phyloP scores from a whole-genome alignment of 129 eudicot species.

The Silybum marianum region DNA sequence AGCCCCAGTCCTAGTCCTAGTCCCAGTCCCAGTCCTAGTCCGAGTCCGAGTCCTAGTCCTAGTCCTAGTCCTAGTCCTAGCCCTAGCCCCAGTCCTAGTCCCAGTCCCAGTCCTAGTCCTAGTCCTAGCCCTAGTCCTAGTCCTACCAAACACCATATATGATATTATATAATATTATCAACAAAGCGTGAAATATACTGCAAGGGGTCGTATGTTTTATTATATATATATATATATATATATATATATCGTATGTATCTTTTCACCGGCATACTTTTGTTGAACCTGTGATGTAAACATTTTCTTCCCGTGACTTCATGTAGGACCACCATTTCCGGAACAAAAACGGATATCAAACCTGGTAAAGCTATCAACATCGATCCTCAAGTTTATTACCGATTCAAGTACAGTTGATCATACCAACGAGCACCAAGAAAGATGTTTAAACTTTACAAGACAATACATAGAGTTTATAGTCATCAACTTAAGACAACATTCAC shows the following conservation, averaged over 20 bases:
- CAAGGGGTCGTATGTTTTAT: too few relatives aligned
- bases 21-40: too few relatives aligned
- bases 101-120: too few relatives aligned
- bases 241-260: background rate
- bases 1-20: too few relatives aligned
- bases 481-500: constrained; percentile 43
- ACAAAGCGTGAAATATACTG: too few relatives aligned
- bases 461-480: constrained; percentile 48
- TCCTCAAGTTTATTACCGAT: constrained; percentile 74
- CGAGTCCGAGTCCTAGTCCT: too few relatives aligned
- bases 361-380: constrained; percentile 66
- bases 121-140: too few relatives aligned
- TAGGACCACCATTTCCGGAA: constrained; percentile 41
- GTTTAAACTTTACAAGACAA: constrained; percentile 55
- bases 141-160: too few relatives aligned
- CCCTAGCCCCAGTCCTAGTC: too few relatives aligned
- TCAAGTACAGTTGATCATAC: constrained; percentile 43
- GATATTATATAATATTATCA: too few relatives aligned
- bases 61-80: too few relatives aligned
- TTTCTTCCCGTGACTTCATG: constrained; percentile 1
- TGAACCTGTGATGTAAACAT: background rate
- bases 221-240: too few relatives aligned
- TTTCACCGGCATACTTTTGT: background rate
- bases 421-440: constrained; percentile 42
- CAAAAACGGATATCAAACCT: constrained; percentile 46